Conservation (phyloP, 1,139 yeast species). For the Debaryomyces robertsiae region DNA sequence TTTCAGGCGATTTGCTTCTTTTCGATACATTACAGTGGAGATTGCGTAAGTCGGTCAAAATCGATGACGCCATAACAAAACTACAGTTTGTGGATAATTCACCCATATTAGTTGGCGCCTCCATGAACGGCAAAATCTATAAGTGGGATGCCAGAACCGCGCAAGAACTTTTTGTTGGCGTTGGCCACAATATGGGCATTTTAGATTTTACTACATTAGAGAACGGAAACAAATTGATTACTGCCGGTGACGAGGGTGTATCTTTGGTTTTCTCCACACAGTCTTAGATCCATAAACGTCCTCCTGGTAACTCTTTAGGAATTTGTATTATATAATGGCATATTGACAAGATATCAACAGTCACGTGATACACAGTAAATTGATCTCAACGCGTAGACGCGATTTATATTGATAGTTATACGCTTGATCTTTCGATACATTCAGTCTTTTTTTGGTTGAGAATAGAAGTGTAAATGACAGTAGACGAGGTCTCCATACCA, state of each 20-base stretch:
- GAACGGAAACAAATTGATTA: conserved; percentile 69
- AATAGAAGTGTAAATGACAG: conserved; percentile 8
- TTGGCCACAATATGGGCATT: conserved; percentile 94
- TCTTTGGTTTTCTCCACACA: conserved; percentile 62
- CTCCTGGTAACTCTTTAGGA: not conserved
- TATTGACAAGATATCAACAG: not conserved
- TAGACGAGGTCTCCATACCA: conserved; percentile 1
- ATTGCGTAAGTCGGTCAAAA: conserved; percentile 67
- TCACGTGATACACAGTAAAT: conserved; percentile 2
- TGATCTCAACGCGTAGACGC: conserved; percentile 4
- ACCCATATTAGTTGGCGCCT: conserved; percentile 66
- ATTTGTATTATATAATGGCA: conserved; percentile 5
- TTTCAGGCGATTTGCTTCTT: conserved; percentile 79
- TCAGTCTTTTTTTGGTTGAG: not conserved
- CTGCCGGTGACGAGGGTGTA: conserved; percentile 99
- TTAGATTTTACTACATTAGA: conserved; percentile 72
- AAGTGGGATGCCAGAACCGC: conserved; percentile 92
- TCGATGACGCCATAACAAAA: conserved; percentile 84
- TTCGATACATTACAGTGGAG: conserved; percentile 89
- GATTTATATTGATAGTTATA: not conserved
- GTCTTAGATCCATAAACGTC: conserved; percentile 12
- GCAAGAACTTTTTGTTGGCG: conserved; percentile 69
- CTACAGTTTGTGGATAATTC: conserved; percentile 61
- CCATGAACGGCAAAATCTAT: conserved; percentile 83
- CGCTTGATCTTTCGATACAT: not conserved